Conservation (phyloP, 768 basidiomycete genomes). For the Lanmaoa rubissima region DNA sequence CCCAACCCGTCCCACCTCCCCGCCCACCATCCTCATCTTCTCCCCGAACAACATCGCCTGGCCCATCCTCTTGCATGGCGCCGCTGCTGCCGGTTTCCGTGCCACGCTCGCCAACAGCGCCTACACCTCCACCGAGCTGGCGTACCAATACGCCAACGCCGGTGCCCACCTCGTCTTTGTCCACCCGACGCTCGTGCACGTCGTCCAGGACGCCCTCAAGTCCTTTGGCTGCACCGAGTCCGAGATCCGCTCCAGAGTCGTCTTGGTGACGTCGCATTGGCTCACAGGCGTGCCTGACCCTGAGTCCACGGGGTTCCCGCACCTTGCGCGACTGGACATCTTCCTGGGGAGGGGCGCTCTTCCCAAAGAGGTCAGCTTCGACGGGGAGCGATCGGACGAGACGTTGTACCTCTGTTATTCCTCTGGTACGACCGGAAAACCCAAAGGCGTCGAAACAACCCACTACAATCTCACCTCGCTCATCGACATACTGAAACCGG, state of each 20-base stretch:
- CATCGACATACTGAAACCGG: constrained; percentile 46
- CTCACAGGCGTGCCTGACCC: constrained; percentile 28
- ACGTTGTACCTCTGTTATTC: constrained; percentile 66
- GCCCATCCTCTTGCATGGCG: constrained; percentile 44
- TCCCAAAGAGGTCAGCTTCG: constrained; percentile 51
- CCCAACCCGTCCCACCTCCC: constrained; percentile 44
- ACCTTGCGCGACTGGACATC: constrained; percentile 43
- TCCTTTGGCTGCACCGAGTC: constrained; percentile 43
- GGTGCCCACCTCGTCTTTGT: constrained; percentile 61
- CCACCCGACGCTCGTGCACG: constrained; percentile 56
- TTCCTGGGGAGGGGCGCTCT: constrained; percentile 53
- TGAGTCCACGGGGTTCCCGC: constrained; percentile 34
- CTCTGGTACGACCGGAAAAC: constrained; percentile 72
- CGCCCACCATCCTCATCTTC: constrained; percentile 55
- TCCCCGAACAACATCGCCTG: constrained; percentile 65
- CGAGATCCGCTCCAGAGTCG: constrained; percentile 52
- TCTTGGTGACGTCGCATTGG: constrained; percentile 57
- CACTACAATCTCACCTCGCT: constrained; percentile 67
- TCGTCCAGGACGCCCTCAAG: constrained; percentile 57
- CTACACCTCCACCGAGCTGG: constrained; percentile 67
- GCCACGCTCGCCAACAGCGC: constrained; percentile 73
- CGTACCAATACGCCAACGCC: constrained; percentile 69
- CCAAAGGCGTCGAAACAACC: constrained; percentile 72
- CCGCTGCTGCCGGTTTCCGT: constrained; percentile 63
- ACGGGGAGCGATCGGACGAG: constrained; percentile 51